phyloP scores from a whole-genome alignment of 2,329 filamentous ascomycete species.

The Colletotrichum endophyticum region DNA sequence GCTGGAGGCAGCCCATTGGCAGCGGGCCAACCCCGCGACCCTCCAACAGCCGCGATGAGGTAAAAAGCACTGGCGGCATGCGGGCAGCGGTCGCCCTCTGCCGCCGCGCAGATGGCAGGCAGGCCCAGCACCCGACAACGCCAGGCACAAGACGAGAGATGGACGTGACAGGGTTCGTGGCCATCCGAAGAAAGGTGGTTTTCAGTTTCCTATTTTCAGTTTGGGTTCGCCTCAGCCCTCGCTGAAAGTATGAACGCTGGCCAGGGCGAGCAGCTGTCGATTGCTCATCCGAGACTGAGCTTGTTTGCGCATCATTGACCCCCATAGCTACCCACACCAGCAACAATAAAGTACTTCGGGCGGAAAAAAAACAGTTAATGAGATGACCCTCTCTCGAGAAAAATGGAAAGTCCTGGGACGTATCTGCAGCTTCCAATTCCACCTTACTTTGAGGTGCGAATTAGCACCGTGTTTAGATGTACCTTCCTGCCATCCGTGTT shows the following conservation, averaged over 20 bases:
- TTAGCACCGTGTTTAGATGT: neutral
- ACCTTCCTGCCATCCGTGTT: neutral
- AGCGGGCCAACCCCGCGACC: constrained; percentile 7
- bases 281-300: neutral
- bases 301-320: neutral
- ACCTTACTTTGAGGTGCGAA: neutral
- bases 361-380: neutral
- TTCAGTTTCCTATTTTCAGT: neutral
- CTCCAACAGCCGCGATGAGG: neutral
- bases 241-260: neutral
- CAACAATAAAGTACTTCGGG: neutral
- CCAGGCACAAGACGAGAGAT: neutral
- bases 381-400: neutral
- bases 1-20: constrained; percentile 13
- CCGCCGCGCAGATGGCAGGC: neutral
- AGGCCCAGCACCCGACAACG: neutral
- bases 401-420: neutral
- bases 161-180: neutral
- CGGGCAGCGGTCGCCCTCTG: neutral
- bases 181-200: neutral
- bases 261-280: neutral
- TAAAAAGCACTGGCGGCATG: neutral
- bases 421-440: neutral
- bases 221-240: neutral
- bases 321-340: neutral